Base-by-base conservation (phyloP, 139 green algal genomes). In the Tetraselmis striata region DNA sequence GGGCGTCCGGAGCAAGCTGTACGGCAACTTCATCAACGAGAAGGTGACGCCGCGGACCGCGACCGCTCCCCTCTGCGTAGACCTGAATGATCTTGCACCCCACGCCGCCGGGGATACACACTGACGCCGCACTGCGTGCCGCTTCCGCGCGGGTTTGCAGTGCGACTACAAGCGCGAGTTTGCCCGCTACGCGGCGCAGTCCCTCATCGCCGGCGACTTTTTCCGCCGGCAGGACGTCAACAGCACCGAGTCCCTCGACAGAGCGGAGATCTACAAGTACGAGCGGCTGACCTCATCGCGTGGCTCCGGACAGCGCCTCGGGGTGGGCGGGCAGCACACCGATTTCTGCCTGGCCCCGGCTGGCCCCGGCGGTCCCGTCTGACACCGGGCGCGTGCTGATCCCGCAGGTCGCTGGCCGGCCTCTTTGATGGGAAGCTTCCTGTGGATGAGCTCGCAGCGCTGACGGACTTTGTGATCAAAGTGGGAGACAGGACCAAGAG, bases 391-490 rank as follows among this genome's bases (percentile, higher is more conserved):
- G 5, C 11, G n/a, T 29, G 5, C 28, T 79, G 75, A 23, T 79
- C 24, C 75, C 18, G 75, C 75, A 79, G 22, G n/a, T 29, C 29
- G 32, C n/a, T 84, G n/a, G 77, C 28, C 5, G 28, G 32, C 23
- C 23, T 78, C 2, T 67, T 84, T 22, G 29, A 25, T 24, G 31
- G 74, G 2, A 80, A 25, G 29, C 67, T 84, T 1, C 28, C 32
- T 29, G 67, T 75, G 26, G 28, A 31, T 28, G 30, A 87, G 59
- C 26, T 85, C 22, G 80, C 59, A 29, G 58, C 27, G 28, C 11
- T 87, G 59, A 77, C 83, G 31, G 79, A 87, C 45, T 87, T 84
- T 59, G 32, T 87, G 28, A 84, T 87, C 45, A 67, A 67, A 67
- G 45, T 67, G 5, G 45, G 45, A 25, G 45, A 67, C 45, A 67